Conservation (phyloP, 2,329 filamentous ascomycete species). For the Karstenula rhodostoma region DNA sequence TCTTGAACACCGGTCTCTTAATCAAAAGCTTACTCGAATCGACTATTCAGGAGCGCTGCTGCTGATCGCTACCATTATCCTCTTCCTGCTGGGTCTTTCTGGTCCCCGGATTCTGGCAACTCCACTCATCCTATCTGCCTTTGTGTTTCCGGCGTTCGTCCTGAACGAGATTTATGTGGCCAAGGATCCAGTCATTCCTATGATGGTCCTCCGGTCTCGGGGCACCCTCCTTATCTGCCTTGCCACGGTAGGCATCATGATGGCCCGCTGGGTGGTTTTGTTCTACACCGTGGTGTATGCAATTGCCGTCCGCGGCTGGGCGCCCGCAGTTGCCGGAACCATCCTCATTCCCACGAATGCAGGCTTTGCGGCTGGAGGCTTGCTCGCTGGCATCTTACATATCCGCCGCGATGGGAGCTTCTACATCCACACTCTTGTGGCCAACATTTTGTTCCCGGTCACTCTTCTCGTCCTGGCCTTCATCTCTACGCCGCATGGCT, state of each 20-base stretch:
- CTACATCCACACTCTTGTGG: constrained; percentile 69
- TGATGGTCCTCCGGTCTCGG: constrained; percentile 72
- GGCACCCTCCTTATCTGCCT: constrained; percentile 77
- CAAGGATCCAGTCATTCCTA: constrained; percentile 76
- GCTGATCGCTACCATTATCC: constrained; percentile 64
- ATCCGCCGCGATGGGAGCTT: constrained; percentile 77
- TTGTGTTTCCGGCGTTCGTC: constrained; percentile 62
- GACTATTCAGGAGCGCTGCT: constrained; percentile 77
- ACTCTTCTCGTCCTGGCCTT: constrained; percentile 66
- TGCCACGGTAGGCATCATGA: constrained; percentile 79
- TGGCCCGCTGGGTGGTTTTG: constrained; percentile 79
- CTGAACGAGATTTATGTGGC: constrained; percentile 70
- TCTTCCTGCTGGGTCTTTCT: constrained; percentile 75
- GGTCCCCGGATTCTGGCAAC: constrained; percentile 67
- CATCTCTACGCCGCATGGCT: constrained; percentile 62
- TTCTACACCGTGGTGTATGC: constrained; percentile 85
- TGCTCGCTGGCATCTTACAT: constrained; percentile 78
- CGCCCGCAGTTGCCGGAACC: constrained; percentile 74
- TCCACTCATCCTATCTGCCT: constrained; percentile 67
- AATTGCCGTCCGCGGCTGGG: constrained; percentile 75
- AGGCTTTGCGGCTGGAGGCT: constrained; percentile 77
- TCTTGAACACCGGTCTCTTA: constrained; percentile 48
- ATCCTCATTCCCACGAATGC: constrained; percentile 83
- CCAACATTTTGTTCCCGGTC: constrained; percentile 68
- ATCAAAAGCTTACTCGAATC: constrained; percentile 68